Evolutionary conservation across 768 basidiomycete species (phyloP), one percentile per base, ranked within the genome.

Genomic region (Calocera viscosa): DNA sequence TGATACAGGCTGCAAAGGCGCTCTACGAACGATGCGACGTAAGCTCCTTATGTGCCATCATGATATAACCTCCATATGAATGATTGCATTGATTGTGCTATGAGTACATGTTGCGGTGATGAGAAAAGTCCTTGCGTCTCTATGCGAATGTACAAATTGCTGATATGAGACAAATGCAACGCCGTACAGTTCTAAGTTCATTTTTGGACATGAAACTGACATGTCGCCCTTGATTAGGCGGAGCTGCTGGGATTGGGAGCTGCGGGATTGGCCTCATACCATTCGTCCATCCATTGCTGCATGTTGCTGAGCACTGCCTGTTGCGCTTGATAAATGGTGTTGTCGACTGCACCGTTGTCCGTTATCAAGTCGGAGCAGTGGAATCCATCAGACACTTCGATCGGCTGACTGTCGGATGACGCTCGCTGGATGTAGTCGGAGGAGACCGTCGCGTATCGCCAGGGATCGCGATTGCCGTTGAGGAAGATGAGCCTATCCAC

Each of bases 401-500:
- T 84, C 0, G 85, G 84, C 70, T 86, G 86, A 0, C 73, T 73
- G 0, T 79, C 66, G 1, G 83, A 86, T 72, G 81, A 86, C 24
- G 72, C 41, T 64, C 81, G 76, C 67, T 74, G 68, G 22, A 80
- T 76, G 14, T 78, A 78, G 26, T 82, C 80, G 0, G 87, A 82
- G 2, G 87, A 88, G 3, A 88, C 78, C 0, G 87, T 89, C 5
- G 84, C 82, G 65, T 85, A 84, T 64, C 82, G 80, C 87, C 87
- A 89, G 19, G 88, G 87, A 71, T 89, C 87, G 49, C 87, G 84
- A 64, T 79, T 77, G 49, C 86, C 87, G 63, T 86, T 89, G 41
- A 85, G 85, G 69, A 88, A 88, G 80, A 89, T 86, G 0, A 89
- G 76, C 26, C 81, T 80, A 33, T 84, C 77, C 32, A 82, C 76